phyloP scores from a whole-genome alignment of 2,329 filamentous ascomycete species.

The Purpureocillium takamizusanense region DNA sequence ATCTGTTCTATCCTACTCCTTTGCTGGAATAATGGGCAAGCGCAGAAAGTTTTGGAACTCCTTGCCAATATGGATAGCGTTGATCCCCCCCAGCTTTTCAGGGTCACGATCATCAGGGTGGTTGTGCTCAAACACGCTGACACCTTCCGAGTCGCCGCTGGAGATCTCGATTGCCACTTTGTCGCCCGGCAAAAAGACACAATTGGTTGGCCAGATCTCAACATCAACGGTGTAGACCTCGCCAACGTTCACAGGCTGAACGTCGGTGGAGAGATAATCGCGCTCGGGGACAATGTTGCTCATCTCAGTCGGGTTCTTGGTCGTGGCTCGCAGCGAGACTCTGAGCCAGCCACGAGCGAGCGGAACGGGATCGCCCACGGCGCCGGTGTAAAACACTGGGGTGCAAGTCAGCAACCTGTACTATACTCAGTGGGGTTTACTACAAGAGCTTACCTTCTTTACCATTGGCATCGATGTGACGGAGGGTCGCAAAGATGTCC shows the following conservation, averaged over 20 bases:
- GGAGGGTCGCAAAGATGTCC: neutral
- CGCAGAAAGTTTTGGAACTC: neutral
- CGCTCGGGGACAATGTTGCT: constrained; percentile 35
- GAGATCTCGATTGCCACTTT: neutral
- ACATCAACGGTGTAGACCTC: constrained; percentile 52
- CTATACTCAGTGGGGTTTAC: no score
- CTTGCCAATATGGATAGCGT: neutral
- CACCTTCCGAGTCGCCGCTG: neutral
- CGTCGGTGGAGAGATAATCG: constrained; percentile 49
- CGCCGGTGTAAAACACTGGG: neutral
- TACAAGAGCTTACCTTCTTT: neutral
- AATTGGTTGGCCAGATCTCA: constrained; percentile 57
- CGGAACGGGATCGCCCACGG: neutral
- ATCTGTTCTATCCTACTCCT: no score
- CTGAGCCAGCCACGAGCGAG: neutral
- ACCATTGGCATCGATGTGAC: neutral
- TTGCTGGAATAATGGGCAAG: neutral
- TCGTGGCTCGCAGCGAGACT: neutral
- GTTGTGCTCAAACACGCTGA: neutral
- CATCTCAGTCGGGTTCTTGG: constrained; percentile 17
- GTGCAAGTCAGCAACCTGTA: neutral
- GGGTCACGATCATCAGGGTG: neutral
- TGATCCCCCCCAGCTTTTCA: neutral
- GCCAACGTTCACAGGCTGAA: constrained; percentile 41
- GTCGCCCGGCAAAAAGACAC: constrained; percentile 14